phyloP scores from a whole-genome alignment of 345 rosid species.

The Reutealis trisperma region DNA sequence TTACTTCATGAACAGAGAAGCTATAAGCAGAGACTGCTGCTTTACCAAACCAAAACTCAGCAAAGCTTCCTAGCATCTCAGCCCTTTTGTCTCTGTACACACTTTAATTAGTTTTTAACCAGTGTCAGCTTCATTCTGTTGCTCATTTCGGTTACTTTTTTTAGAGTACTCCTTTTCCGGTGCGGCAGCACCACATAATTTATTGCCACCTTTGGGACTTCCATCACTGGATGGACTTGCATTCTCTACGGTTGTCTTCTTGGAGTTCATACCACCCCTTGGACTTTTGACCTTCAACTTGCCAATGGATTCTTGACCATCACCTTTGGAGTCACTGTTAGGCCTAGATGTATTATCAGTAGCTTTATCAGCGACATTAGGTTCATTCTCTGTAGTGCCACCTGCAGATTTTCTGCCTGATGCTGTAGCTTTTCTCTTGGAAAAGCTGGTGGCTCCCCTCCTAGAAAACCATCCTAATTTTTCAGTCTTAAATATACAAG shows the following conservation, averaged over 20 bases:
- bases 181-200: not conserved
- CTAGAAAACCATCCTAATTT: constrained; percentile 16
- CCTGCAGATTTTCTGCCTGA: not conserved
- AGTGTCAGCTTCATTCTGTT: constrained; percentile 5
- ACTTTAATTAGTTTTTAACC: not conserved
- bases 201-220: not conserved
- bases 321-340: not conserved
- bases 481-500: constrained; percentile 2
- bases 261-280: not conserved
- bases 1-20: not conserved
- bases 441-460: constrained; percentile 15
- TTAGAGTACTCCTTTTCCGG: not conserved
- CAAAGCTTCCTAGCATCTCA: not conserved
- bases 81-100: constrained; percentile 1
- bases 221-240: not conserved
- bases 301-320: not conserved
- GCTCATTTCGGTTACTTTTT: not conserved
- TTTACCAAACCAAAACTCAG: not conserved
- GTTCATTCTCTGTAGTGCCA: constrained; percentile 3
- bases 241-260: constrained; percentile 1
- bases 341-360: not conserved
- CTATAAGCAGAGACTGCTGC: not conserved
- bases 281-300: constrained; percentile 12
- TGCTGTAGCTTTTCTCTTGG: constrained; percentile 21
- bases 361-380: constrained; percentile 3